Evolutionary conservation across 805 yeast species (phyloP).

Genomic region (Alloascoidea hylecoeti): DNA sequence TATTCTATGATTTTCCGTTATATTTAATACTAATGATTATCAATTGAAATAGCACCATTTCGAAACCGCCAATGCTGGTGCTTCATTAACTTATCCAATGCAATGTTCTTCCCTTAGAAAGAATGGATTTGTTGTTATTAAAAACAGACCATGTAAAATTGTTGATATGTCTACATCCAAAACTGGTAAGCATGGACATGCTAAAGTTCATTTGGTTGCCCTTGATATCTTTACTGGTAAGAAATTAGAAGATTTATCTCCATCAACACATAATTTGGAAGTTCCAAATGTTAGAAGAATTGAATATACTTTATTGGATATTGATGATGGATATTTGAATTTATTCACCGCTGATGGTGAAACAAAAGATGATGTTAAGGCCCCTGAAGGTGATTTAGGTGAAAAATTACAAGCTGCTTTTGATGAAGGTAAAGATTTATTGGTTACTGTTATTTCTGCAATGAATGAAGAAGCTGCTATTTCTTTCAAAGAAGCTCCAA

Average conservation of each 20-base stretch:
- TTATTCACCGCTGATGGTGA: constrained; percentile 96
- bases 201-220: constrained; percentile 99
- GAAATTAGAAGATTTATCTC: constrained; percentile 99
- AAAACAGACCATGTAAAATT: constrained; percentile 99
- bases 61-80: constrained; percentile 98
- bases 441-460: constrained; percentile 92
- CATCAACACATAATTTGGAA: constrained; percentile 99
- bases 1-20: too few species aligned
- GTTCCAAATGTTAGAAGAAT: constrained; percentile 95
- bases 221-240: constrained; percentile 97
- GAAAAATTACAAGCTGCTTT: constrained; percentile 82
- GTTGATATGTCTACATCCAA: constrained; percentile 99
- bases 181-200: constrained; percentile 99
- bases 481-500: constrained; percentile 98
- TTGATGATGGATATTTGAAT: constrained; percentile 95
- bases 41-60: constrained; percentile 69
- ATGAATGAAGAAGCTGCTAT: constrained; percentile 99
- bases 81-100: constrained; percentile 96
- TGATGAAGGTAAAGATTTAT: constrained; percentile 96
- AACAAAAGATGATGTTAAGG: constrained; percentile 97
- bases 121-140: constrained; percentile 98
- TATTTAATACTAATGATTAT: too few species aligned
- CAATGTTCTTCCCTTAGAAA: constrained; percentile 99
- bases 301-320: constrained; percentile 86
- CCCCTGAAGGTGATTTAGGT: constrained; percentile 97